Base-by-base conservation (phyloP, 1,284 basidiomycete genomes). In the Irpex sp. region DNA sequence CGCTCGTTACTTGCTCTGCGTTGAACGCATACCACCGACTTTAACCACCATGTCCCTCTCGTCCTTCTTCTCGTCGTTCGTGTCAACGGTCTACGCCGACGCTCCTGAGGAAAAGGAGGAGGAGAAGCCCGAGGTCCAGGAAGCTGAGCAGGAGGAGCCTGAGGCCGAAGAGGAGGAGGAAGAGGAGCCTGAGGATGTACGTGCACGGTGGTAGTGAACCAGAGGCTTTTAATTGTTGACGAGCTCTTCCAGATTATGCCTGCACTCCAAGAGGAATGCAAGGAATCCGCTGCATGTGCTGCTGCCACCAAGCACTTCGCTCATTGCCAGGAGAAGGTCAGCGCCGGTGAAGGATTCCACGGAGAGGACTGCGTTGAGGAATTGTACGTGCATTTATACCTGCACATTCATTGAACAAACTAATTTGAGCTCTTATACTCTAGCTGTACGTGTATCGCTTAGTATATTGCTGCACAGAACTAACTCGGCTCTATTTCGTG, bases 351-450 rank as follows among this genome's bases (percentile, higher is more conserved):
- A 72, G 93, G 93, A 57, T 93, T 85, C 84, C 87, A 92, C 74
- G 85, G 86, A 67, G 94, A 96, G 82, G 92, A 94, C 74, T 96
- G 94, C 74, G 92, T 96, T 59, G 94, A 95, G 79, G 94, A 96
- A 83, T 77, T 92, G 88, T 63, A 65, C 59, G 60, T 62, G 21
- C 47, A 3, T 21, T 17, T 55, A 17, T 63, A 37, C 48, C 51
- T 57, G 3, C 21, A 60, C 44, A 11, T 26, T 34, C 13, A 26
- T 40, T 3, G 38, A 4, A 15, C 8, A 52, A 52, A 17, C 5
- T 31, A 34, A 11, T 17, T 11, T 56, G 54, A 11, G 2, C 34
- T 31, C 34, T 56, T 9, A 8, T 34, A 60, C 57, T 66, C 63
- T 64, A 83, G 74, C 54, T 91, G 87, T 91, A 70, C 72, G 79